Percentiles rank a stretch among this genome's conserved stretches.
Evolutionary conservation across 2,329 filamentous ascomycete genomes (phyloP).

Genomic region (Fusarium sp.): DNA sequence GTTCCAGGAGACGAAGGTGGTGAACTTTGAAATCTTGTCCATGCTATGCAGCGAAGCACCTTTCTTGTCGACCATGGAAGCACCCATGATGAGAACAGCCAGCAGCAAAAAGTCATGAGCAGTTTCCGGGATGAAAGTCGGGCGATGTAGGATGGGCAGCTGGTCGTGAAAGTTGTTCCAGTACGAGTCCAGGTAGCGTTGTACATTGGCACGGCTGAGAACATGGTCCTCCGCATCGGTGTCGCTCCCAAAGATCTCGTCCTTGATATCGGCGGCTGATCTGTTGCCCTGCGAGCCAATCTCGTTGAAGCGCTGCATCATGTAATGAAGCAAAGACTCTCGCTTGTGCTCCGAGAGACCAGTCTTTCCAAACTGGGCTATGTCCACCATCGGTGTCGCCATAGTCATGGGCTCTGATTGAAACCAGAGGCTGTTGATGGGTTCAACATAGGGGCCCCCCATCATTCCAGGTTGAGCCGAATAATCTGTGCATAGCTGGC

Average conservation of each 20-base stretch:
- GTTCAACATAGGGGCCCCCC: constrained; percentile 40
- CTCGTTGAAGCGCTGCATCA: constrained; percentile 44
- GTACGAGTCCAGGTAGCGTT: constrained; percentile 42
- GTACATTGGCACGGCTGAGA: constrained; percentile 40
- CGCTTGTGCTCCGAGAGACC: constrained; percentile 43
- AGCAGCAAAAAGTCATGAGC: constrained; percentile 43
- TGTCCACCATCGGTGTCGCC: constrained; percentile 37
- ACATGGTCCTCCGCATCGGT: constrained; percentile 41
- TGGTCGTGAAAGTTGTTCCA: constrained; percentile 45
- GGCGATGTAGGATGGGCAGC: constrained; percentile 41
- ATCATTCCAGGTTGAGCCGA: constrained; percentile 38
- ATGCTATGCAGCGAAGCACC: constrained; percentile 22
- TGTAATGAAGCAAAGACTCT: constrained; percentile 42
- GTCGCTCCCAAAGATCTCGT: constrained; percentile 44
- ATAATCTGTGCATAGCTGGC: constrained; percentile 42
- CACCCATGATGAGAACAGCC: constrained; percentile 43
- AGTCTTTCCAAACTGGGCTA: constrained; percentile 39
- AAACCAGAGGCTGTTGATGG: constrained; percentile 44
- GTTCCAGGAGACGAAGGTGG: constrained; percentile 44
- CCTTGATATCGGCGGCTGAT: constrained; percentile 44
- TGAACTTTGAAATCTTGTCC: constrained; percentile 44
- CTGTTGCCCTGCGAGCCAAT: constrained; percentile 42
- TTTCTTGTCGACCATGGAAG: constrained; percentile 43
- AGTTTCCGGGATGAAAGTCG: constrained; percentile 42
- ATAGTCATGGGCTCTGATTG: constrained; percentile 41